Evolutionary conservation across 2,329 filamentous ascomycete species (phyloP), one percentile per base, ranked within the genome.

Genomic region (Colletotrichum sublineola): DNA sequence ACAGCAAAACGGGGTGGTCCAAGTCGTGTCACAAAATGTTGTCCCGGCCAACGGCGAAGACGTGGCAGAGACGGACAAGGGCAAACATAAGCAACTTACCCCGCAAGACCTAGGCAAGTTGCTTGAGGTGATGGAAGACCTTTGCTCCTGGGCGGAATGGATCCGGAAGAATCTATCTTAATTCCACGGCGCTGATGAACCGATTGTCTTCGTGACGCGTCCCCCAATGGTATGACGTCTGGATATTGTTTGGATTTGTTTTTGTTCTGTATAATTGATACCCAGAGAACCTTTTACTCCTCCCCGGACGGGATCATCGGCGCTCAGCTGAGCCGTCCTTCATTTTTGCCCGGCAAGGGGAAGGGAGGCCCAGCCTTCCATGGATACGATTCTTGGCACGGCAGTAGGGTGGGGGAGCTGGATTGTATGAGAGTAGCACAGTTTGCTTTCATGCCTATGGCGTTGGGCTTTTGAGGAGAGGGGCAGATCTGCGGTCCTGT

Each of bases 1-100:
- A 24, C 84, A 87, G 29, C 83, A 87, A 46, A 90, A 91, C 68
- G 91, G 88, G 5, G 83, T 87, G 18, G 84, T 93, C 5, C 83
- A 87, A 24, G 83, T 93, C 46, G 80, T 86, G 3, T 86, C 88
- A 33, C 89, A 92, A 75, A 91, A 92, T 74, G 77, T 89, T 5
- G 77, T 88, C 56, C 67, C 73, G 5, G 75, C 75, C 18, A 74
- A 63, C 29, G 74, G 64, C 46, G 40, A 63, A 31, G 72, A 57
- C 36, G 67, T 64, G 67, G 63, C 67, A 33, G 60, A 40, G 77
- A 76, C 36, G 65, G 69, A 57, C 46, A 78, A 78, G 56, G 55
- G 68, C 70, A 62, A 81, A 68, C 79, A 79, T n/a, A 82, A 79
- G 74, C 77, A 77, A 63, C 75, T 86, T 18, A 81, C 79, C 18